Base-by-base conservation (phyloP, 805 yeast species). In the Myxozyma kluyveri region DNA sequence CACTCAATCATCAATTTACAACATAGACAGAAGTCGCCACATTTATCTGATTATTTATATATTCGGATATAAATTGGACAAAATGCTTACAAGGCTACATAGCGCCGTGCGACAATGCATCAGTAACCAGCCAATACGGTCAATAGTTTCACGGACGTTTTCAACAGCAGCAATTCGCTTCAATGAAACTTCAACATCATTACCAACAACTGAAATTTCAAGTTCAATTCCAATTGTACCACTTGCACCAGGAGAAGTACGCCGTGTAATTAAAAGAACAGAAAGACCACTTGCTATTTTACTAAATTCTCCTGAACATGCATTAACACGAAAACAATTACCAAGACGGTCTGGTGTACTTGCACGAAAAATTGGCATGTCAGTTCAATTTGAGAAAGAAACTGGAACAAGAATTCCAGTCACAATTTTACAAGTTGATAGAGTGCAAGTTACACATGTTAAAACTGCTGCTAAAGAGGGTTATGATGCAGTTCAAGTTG, bases 351-450 rank as follows among this genome's bases (percentile, higher is more conserved):
- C 96, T 5, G 99, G 99, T 10, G 72, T 88, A 19, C 71, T 91
- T 26, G 95, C 95, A 1, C 73, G 81, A 58, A 93, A 93, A 67
- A 75, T 84, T 52, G 98, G 97, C 17, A 91, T 91, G 96, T 82
- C 89, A 45, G 81, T 93, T 14, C 86, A 81, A 78, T 91, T 78
- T 65, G 83, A 83, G 56, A 9, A 9, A 9, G 77, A 78, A 26
- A 70, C 71, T 33, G 98, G 96, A 24, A 75, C 73, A 47, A 82
- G 82, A 57, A 69, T 76, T 49, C 90, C 95, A 1, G 93, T 95
- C 44, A 93, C 99, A 3, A 86, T 93, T 6, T 73, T 93, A 37
- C 95, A 89, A 66, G 78, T 93, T 54, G 86, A 89, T 67, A 81
- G 90, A 50, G 87, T 88, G 57, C 98, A 93, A 72, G 98, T 93